Conservation (phyloP, 805 yeast genomes). For the Osmozyma mogii region DNA sequence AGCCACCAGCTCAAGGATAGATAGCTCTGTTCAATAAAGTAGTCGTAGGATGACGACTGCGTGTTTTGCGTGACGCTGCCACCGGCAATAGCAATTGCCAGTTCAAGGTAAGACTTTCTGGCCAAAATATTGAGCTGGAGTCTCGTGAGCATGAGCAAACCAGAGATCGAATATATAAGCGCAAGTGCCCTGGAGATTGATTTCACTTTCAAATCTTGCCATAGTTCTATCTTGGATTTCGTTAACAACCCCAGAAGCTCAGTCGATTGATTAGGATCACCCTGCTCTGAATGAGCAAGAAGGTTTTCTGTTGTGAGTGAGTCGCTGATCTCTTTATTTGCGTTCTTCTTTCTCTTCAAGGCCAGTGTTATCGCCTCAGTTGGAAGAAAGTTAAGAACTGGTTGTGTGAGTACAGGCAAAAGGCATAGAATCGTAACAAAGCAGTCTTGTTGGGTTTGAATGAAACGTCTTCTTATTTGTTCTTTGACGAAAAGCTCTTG, state of each 20-base stretch:
- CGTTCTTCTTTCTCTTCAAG: constrained; percentile 50
- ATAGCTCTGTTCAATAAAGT: constrained; percentile 70
- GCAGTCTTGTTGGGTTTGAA: constrained; percentile 89
- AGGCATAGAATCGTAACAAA: constrained; percentile 75
- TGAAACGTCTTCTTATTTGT: constrained; percentile 68
- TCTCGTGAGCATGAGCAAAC: constrained; percentile 70
- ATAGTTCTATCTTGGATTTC: constrained; percentile 44
- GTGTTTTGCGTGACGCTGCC: constrained; percentile 17
- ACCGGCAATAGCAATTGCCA: constrained; percentile 67
- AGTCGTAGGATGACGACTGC: constrained; percentile 27
- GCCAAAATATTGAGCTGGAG: constrained; percentile 85
- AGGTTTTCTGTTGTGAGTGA: constrained; percentile 38
- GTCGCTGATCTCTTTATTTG: constrained; percentile 28
- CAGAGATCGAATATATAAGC: constrained; percentile 57
- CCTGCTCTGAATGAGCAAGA: constrained; percentile 22
- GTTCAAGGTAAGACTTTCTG: constrained; percentile 73
- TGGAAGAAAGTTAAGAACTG: constrained; percentile 52
- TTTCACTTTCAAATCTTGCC: constrained; percentile 75
- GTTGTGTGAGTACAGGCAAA: constrained; percentile 65
- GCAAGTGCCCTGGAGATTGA: constrained; percentile 70
- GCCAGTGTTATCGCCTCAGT: constrained; percentile 70
- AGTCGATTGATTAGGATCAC: constrained; percentile 13
- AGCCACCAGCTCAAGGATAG: constrained; percentile 92
- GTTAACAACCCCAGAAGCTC: constrained; percentile 16
- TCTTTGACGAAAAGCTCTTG: constrained; percentile 37